Conservation (phyloP, 495 filamentous ascomycete species). For the Rusavskia elegans region DNA sequence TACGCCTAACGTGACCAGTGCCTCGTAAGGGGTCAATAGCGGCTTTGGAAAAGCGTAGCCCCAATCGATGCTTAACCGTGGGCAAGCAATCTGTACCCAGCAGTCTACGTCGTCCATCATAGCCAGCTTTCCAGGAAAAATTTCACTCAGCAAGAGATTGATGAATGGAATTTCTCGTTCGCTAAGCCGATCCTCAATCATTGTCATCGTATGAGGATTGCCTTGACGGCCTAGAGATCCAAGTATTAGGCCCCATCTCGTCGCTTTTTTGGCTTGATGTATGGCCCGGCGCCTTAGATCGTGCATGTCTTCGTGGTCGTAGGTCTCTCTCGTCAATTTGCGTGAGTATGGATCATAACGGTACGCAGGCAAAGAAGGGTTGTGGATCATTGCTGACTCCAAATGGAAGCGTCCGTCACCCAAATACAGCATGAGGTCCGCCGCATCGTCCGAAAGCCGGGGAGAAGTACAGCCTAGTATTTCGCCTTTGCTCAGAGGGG, state of each 20-base stretch:
- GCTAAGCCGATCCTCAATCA: conserved; percentile 63
- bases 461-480: conserved; percentile 94
- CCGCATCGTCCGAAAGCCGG: conserved; percentile 36
- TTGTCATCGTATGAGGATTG: conserved; percentile 77
- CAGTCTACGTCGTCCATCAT: conserved; percentile 87
- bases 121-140: conserved; percentile 87
- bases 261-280: conserved; percentile 48
- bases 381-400: conserved; percentile 97
- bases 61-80: conserved; percentile 92
- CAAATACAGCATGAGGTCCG: conserved; percentile 80
- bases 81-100: conserved; percentile 97
- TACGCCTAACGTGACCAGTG: conserved; percentile 68
- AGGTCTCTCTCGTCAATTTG: conserved; percentile 75
- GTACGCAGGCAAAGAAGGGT: conserved; percentile 77
- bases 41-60: conserved; percentile 89
- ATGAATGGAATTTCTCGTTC: conserved; percentile 58
- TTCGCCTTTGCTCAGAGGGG: conserved; percentile 83
- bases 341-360: conserved; percentile 94
- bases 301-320: conserved; percentile 82
- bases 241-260: conserved; percentile 88
- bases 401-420: conserved; percentile 96
- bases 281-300: conserved; percentile 66
- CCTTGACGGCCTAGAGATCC: conserved; percentile 87
- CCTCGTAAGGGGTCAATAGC: conserved; percentile 86
- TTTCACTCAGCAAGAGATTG: conserved; percentile 75